These are phyloP conservation scores for Pseudogymnoascus sp. DNA, from an alignment of 2,329 filamentous ascomycete species.

Conservation along the genomic window DNA sequence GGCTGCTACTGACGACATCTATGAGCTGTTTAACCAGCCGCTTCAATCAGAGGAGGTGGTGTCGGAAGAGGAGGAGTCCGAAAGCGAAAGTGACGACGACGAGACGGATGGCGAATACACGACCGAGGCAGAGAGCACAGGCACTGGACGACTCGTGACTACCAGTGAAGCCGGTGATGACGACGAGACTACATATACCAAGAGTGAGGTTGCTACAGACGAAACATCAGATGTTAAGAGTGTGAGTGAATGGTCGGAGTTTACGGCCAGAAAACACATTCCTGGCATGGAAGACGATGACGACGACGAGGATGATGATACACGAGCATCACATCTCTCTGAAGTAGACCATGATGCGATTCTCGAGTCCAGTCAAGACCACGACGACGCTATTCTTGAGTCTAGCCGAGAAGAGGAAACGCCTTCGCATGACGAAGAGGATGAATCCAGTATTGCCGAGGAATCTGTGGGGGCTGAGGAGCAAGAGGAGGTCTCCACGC, in stretches of 20 bases:
- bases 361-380: neutral
- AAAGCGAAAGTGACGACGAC: constrained; percentile 50
- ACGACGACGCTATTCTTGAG: neutral
- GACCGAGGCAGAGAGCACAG: constrained; percentile 76
- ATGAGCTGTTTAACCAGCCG: constrained; percentile 92
- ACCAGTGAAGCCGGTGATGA: constrained; percentile 60
- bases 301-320: constrained; percentile 26
- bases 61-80: constrained; percentile 33
- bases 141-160: constrained; percentile 61
- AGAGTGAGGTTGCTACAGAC: constrained; percentile 33
- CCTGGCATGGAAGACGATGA: constrained; percentile 39
- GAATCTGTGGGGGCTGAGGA: constrained; percentile 21
- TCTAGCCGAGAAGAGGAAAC: constrained; percentile 15
- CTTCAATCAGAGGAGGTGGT: constrained; percentile 35
- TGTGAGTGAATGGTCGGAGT: constrained; percentile 82
- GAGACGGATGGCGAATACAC: constrained; percentile 67
- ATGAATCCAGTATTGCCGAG: neutral
- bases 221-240: constrained; percentile 53
- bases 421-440: constrained; percentile 11
- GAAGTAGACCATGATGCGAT: constrained; percentile 31
- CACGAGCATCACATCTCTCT: constrained; percentile 33
- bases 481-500: constrained; percentile 38
- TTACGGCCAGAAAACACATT: constrained; percentile 65
- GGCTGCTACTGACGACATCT: constrained; percentile 94
- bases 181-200: constrained; percentile 31